Conservation (phyloP, 2,329 filamentous ascomycete genomes). For the Mycosphaerella arachidis region DNA sequence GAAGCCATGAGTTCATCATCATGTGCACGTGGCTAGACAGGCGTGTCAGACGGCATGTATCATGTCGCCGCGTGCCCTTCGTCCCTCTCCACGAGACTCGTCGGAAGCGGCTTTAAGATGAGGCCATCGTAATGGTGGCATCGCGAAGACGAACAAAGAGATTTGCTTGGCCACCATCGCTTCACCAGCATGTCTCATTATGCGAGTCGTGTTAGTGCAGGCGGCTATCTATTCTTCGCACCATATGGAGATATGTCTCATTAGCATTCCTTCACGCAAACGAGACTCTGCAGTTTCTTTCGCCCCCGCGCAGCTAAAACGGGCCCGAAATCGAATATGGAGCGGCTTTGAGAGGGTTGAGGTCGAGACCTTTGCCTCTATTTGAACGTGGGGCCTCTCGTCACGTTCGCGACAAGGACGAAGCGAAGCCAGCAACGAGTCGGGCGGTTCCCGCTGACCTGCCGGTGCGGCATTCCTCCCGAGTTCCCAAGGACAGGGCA, state of each 20-base stretch:
- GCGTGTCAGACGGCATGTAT: constrained; percentile 3
- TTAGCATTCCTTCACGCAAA: background rate
- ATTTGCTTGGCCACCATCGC: background rate
- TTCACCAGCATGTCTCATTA: constrained; percentile 1
- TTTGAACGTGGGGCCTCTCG: background rate
- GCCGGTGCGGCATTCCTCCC: constrained; percentile 4
- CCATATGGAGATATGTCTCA: background rate
- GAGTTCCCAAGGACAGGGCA: background rate
- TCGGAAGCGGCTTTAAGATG: background rate
- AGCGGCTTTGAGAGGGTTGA: background rate
- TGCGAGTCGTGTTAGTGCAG: background rate
- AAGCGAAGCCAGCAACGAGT: constrained; percentile 4
- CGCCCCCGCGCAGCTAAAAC: background rate
- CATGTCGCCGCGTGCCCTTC: background rate
- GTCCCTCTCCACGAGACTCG: background rate
- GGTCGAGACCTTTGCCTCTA: background rate
- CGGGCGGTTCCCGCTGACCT: background rate
- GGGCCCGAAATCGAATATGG: background rate
- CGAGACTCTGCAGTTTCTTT: background rate
- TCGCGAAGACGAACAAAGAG: background rate
- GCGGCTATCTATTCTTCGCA: background rate
- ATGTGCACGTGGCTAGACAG: background rate
- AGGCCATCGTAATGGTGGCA: background rate
- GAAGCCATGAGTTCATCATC: background rate
- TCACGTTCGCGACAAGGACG: background rate